Evolutionary conservation across 176 grass and related monocot genomes (phyloP).

Genomic region (Puya raimondii): DNA sequence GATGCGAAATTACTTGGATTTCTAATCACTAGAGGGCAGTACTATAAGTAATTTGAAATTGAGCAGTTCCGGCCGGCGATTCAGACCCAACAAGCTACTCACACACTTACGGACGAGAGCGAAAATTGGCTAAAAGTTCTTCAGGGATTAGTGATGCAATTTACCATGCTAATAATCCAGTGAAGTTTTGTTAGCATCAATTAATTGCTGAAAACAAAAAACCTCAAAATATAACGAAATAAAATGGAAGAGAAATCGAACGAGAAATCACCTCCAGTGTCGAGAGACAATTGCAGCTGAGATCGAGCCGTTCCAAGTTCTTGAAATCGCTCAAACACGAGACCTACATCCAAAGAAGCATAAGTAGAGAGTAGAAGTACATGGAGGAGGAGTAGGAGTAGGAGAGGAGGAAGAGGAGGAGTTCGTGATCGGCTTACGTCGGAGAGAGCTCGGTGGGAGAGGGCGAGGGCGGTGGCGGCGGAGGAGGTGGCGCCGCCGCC

Average conservation of each 20-base stretch:
- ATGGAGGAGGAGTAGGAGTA: background rate
- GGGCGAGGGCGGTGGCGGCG: slow-evolving; percentile 32
- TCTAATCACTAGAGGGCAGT: too few species aligned
- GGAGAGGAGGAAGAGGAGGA: background rate
- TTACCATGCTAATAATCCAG: too few species aligned
- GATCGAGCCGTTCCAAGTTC: slow-evolving; percentile 78
- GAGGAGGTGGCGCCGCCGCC: slow-evolving; percentile 19
- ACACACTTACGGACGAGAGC: too few species aligned
- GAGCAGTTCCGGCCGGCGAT: too few species aligned
- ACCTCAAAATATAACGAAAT: background rate
- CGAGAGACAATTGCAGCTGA: slow-evolving; percentile 75
- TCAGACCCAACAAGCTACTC: too few species aligned
- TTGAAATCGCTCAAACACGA: slow-evolving; percentile 61
- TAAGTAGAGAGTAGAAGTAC: slow-evolving; percentile 1
- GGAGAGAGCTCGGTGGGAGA: slow-evolving; percentile 68
- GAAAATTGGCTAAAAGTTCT: too few species aligned
- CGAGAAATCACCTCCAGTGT: slow-evolving; percentile 54
- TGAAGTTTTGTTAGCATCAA: background rate
- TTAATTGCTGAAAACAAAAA: background rate
- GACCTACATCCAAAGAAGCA: slow-evolving; percentile 33
- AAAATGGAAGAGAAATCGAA: background rate
- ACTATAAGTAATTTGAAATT: too few species aligned
- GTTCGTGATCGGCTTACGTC: slow-evolving; percentile 18
- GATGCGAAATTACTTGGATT: too few species aligned
- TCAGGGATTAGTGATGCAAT: too few species aligned